These are phyloP conservation scores for Dipodascopsis tothii DNA, from an alignment of 805 yeast species.

Conservation along the genomic window DNA sequence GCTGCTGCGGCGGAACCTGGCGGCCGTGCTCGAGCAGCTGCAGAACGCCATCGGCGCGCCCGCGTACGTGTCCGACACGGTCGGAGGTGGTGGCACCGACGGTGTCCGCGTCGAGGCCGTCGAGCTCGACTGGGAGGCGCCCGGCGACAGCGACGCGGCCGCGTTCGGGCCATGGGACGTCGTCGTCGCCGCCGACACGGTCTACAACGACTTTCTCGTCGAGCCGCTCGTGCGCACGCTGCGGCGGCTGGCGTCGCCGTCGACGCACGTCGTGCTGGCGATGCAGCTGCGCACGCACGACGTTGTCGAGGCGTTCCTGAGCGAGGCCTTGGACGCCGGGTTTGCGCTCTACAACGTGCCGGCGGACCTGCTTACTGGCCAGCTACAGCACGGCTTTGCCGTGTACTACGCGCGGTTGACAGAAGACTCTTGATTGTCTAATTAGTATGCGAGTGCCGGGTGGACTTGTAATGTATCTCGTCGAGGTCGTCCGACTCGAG, in stretches of 20 bases:
- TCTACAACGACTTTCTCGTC: constrained; percentile 55
- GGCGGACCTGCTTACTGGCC: constrained; percentile 29
- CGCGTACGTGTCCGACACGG: background rate
- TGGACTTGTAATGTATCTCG: too few relatives aligned
- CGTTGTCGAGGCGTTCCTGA: constrained; percentile 43
- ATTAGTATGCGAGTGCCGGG: too few relatives aligned
- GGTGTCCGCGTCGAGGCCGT: constrained; percentile 34
- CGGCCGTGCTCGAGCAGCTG: background rate
- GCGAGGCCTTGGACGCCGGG: constrained; percentile 28
- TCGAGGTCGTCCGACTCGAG: too few relatives aligned
- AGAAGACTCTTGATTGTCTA: constrained; percentile 1
- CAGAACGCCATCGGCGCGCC: background rate
- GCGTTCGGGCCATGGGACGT: constrained; percentile 37
- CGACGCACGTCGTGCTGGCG: constrained; percentile 38
- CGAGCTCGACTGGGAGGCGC: constrained; percentile 65
- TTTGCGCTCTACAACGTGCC: constrained; percentile 36
- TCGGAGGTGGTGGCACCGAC: background rate
- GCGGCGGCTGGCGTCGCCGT: constrained; percentile 31
- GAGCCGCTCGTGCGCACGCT: constrained; percentile 43
- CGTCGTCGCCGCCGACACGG: constrained; percentile 56
- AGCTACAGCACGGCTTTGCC: constrained; percentile 39
- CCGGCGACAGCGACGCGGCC: too few relatives aligned
- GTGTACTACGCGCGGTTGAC: constrained; percentile 41
- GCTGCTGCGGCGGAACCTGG: constrained; percentile 38
- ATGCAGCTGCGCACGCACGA: constrained; percentile 50